A percentile compares a stretch with the other conserved stretches of the same genome.
These are phyloP conservation scores for Megacollybia platyphylla DNA, from an alignment of 1,284 basidiomycete species.

Conservation along the genomic window DNA sequence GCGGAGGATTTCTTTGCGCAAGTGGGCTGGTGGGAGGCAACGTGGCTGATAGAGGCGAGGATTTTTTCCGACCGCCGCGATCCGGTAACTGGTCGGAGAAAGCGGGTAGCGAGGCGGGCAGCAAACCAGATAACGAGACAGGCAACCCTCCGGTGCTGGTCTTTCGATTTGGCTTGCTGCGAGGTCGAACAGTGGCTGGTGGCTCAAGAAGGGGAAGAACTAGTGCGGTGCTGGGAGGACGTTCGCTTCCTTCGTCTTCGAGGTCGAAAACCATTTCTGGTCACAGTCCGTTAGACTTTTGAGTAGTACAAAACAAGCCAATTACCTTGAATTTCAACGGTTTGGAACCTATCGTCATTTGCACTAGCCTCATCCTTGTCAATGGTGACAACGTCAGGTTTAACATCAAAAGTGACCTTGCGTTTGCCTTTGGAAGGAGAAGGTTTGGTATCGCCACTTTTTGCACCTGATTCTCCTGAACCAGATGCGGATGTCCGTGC, in stretches of 20 bases:
- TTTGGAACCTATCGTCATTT: slow-evolving; percentile 5
- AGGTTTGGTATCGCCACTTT: slow-evolving; percentile 11
- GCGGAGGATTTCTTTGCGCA: not conserved
- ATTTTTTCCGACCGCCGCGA: not conserved
- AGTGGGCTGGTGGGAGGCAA: not conserved
- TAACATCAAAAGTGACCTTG: slow-evolving; percentile 64
- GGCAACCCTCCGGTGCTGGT: slow-evolving; percentile 28
- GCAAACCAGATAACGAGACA: slow-evolving; percentile 43
- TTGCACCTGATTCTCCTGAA: slow-evolving; percentile 9
- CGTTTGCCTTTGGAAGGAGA: slow-evolving; percentile 29
- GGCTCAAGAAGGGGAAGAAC: slow-evolving; percentile 35
- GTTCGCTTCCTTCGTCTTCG: slow-evolving; percentile 33
- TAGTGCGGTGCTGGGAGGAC: slow-evolving; percentile 13
- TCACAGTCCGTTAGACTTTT: slow-evolving; percentile 8
- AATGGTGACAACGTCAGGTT: slow-evolving; percentile 38
- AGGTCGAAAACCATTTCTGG: slow-evolving; percentile 60
- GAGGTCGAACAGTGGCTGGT: slow-evolving; percentile 16
- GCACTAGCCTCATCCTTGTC: slow-evolving; percentile 20
- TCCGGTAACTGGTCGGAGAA: slow-evolving; percentile 34
- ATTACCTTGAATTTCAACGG: not conserved
- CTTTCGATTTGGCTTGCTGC: slow-evolving; percentile 14
- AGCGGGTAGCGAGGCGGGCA: slow-evolving; percentile 53
- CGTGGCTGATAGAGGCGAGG: slow-evolving; percentile 3
- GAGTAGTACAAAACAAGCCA: not conserved
- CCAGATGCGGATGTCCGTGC: not conserved